Evolutionary conservation across 108 stramenopile species (phyloP), one percentile per base, ranked within the genome.

Genomic region (Pseudonitzschia multistriata): DNA sequence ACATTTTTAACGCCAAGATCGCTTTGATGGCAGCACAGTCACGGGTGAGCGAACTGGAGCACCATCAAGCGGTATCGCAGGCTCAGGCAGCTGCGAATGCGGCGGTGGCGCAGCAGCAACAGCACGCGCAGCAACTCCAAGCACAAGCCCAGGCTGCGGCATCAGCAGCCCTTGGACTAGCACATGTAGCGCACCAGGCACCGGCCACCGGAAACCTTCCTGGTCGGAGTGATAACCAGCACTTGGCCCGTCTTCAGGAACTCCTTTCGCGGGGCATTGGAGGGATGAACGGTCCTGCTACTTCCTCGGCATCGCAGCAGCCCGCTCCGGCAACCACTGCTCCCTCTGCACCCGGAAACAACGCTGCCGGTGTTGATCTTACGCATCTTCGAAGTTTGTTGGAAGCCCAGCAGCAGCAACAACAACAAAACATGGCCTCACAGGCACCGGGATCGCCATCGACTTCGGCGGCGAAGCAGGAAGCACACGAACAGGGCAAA

Each of bases 21-120:
- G 40, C 63, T 14, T 22, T 64, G 4, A 64, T 64, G 63, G 63
- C 63, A 11, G 63, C 63, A 45, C 63, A 64, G 40, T 45, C 39
- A 6, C 63, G 63, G 3, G 24, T 64, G 27, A 64, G 40, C 40
- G 63, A 64, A 28, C 15, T 64, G 14, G 63, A 64, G 28, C 30
- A 64, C 28, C 63, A 64, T 15, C 63, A 64, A 22, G 57, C 57
- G 10, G 33, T 21, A 4, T 25, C 21, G 4, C 30, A 29, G 30
- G 30, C 27, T 5, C 27, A 17, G n/a, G 56, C 56, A 5, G 56
- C 56, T 3, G 27, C n/a, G 5, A 24, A 4, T 24, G 40, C 62
- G 3, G 39, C 36, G 34, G 37, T n/a, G 36, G 24, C n/a, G 13
- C 56, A 57, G 1, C 24, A 57, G 2, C 55, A 56, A 0, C 52